phyloP scores from a whole-genome alignment of 2,329 filamentous ascomycete species.

The Paecilomyces sp. region DNA sequence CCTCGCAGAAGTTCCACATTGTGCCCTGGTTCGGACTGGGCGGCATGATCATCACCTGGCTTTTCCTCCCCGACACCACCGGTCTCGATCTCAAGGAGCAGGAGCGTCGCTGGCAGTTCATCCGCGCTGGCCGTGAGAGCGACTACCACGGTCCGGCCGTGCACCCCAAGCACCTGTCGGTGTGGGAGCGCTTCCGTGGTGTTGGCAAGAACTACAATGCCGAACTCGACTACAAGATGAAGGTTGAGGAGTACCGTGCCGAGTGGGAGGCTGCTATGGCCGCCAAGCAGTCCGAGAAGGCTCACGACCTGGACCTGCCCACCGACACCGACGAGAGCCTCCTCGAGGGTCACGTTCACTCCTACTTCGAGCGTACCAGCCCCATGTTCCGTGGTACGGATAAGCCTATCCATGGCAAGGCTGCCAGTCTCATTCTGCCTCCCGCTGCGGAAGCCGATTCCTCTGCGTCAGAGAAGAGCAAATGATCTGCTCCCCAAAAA shows the following conservation, averaged over 20 bases:
- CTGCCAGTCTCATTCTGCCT: conserved; percentile 26
- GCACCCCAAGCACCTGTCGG: conserved; percentile 77
- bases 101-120: conserved; percentile 85
- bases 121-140: conserved; percentile 65
- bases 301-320: conserved; percentile 21
- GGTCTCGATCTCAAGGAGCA: conserved; percentile 96
- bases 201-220: conserved; percentile 78
- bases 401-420: conserved; percentile 17
- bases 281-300: conserved; percentile 44
- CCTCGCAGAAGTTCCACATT: conserved; percentile 77
- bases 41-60: conserved; percentile 71
- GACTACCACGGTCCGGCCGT: conserved; percentile 94
- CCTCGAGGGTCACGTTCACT: conserved; percentile 43
- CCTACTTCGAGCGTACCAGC: conserved; percentile 48
- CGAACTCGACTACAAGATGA: conserved; percentile 71
- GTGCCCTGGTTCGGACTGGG: conserved; percentile 92
- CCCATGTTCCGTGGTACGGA: conserved; percentile 35
- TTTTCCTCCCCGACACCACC: conserved; percentile 95
- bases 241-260: conserved; percentile 73
- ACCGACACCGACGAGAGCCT: conserved; percentile 38
- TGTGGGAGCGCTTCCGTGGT: conserved; percentile 78
- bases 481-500: background rate
- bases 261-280: conserved; percentile 47
- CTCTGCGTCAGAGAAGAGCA: background rate
- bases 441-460: conserved; percentile 20